Conservation (phyloP, 352 stramenopile species). For the Phytopythium ostracodes region DNA sequence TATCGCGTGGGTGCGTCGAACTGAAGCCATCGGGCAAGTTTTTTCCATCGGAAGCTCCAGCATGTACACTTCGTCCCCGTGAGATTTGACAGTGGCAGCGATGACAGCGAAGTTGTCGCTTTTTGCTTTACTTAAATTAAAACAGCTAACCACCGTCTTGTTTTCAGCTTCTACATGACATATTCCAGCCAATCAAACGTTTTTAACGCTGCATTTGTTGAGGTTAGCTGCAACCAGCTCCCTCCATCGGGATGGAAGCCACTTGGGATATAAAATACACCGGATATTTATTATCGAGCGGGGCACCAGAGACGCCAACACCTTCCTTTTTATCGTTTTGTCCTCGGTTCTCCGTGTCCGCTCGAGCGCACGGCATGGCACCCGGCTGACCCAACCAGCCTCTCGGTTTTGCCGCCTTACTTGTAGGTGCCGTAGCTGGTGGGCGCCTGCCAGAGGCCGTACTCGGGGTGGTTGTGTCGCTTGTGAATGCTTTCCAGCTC, state of each 20-base stretch:
- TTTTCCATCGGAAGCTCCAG: too few relatives aligned
- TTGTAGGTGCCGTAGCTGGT: conserved; percentile 32
- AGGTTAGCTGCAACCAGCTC: not conserved
- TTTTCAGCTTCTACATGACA: not conserved
- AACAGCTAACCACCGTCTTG: not conserved
- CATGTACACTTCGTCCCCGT: too few relatives aligned
- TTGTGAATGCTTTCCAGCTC: conserved; percentile 80
- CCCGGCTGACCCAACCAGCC: not conserved
- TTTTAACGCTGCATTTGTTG: not conserved
- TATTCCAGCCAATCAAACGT: not conserved
- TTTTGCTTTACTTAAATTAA: not conserved
- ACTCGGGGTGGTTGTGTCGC: conserved; percentile 78
- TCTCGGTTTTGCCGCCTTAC: not conserved
- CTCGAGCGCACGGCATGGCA: not conserved
- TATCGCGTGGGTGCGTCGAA: too few relatives aligned
- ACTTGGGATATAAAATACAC: not conserved
- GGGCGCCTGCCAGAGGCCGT: conserved; percentile 54
- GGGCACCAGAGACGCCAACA: not conserved
- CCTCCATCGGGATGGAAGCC: too few relatives aligned
- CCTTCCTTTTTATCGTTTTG: not conserved
- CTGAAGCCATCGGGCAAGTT: too few relatives aligned
- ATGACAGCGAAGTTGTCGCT: not conserved
- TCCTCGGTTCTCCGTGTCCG: not conserved
- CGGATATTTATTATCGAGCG: conserved; percentile 6
- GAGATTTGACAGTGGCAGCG: too few relatives aligned